Evolutionary conservation across 331 rosid species (phyloP), one percentile per base, ranked within the genome.

Genomic region (Ulmus americana): DNA sequence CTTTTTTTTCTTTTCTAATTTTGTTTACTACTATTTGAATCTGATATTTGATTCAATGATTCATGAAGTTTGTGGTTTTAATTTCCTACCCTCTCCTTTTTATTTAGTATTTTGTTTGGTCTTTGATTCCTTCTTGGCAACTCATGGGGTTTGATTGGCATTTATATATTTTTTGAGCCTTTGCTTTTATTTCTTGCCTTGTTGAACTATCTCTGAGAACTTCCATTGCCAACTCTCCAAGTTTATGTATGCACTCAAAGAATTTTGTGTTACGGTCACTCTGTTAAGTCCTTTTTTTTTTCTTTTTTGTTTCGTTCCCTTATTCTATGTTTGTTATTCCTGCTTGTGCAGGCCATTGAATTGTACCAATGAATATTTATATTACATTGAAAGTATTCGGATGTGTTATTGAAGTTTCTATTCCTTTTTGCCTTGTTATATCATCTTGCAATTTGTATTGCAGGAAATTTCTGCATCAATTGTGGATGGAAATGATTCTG

Each of bases 381-480:
- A 50, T 50, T 1, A 48, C 42, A 28, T 45, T 39, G 12, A 1
- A 63, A 63, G 8, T 39, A 39, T 67, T 55, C 44, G 5, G 35
- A 9, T 11, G 6, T 53, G 51, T 4, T 8, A 28, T 39, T 39
- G 6, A 5, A 38, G 59, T 59, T 50, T 28, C 15, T n/a, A 35
- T 22, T 2, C 73, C 14, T 70, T 57, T 69, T 61, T 61, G 60
- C 41, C 57, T 45, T 61, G 45, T 2, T 59, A 63, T 39, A 60
- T 14, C 7, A 61, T n/a, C 72, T 63, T 61, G 45, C 47, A 67
- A 13, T 72, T 28, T 47, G 60, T 59, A 68, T 70, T 76, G 73
- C 86, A 92, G 98, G 97, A 77, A 78, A 89, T 83, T 78, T 74
- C 97, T 45, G 84, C 90, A 20, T 75, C 96, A 61, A 88, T 88